Evolutionary conservation across 495 filamentous ascomycete genomes (phyloP), one percentile per base, ranked within the genome.

Genomic region (Aspergillus leporis): DNA sequence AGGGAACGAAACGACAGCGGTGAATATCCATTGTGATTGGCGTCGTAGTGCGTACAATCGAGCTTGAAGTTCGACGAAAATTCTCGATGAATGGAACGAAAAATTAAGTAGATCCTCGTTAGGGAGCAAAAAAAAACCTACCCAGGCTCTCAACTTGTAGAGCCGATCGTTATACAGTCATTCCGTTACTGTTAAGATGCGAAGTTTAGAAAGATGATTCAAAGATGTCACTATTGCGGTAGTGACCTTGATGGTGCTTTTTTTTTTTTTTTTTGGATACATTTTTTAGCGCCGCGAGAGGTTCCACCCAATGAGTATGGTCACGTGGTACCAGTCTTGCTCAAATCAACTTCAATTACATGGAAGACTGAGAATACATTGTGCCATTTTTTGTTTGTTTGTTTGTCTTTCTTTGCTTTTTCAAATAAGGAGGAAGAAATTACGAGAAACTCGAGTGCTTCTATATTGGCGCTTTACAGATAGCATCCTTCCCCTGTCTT

Each of bases 1-100:
- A 98, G n/a, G 89, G 89, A 45, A 99, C 89, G 77, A 98, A 99
- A 65, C 94, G 91, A 65, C 92, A 96, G 68, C 94, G 90, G 77
- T 99, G 95, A 66, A 98, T 88, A 77, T 98, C 94, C 91, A 99
- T 97, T 59, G 53, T 71, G 63, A 55, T 19, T 40, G 58, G 30
- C 49, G 47, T 41, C 51, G 55, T 52, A 47, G 51, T 55, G 45
- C 30, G 14, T 16, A 38, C 18, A 54, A 51, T 45, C 57, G 47
- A 53, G 61, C 47, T 40, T 40, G 40, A 50, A 14, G 19, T 19
- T 55, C 43, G 40, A 55, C 36, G 23, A 30, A 46, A 16, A 8
- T 46, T 55, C 14, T 22, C 22, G 14, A 4, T 8, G 23, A 22
- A 43, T 30, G 23, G n/a, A 28, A 55, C 18, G 51, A 31, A 51